phyloP scores from a whole-genome alignment of 352 stramenopile genomes.

The Phytophthora nicotianae region DNA sequence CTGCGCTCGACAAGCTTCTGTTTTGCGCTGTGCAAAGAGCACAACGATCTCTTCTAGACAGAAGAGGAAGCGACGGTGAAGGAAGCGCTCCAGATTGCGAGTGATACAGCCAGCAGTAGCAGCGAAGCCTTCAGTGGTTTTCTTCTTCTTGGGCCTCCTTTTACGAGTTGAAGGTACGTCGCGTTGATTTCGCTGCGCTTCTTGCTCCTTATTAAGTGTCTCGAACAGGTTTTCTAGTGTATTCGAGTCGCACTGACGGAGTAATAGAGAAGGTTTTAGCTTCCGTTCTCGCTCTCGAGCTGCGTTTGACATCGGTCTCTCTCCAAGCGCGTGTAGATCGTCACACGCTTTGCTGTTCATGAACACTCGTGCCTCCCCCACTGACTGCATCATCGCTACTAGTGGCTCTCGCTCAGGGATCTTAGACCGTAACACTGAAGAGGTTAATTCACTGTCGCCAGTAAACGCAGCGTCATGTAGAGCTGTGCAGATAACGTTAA shows the following conservation, averaged over 20 bases:
- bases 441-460: conserved; percentile 10
- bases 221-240: conserved; percentile 60
- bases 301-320: conserved; percentile 43
- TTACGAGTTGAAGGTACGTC: conserved; percentile 23
- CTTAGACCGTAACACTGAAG: conserved; percentile 3
- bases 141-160: conserved; percentile 41
- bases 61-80: conserved; percentile 79
- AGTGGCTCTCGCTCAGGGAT: conserved; percentile 61
- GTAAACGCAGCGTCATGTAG: conserved; percentile 30
- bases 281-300: conserved; percentile 18
- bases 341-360: conserved; percentile 73
- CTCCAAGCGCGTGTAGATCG: conserved; percentile 50
- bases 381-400: conserved; percentile 39
- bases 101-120: conserved; percentile 30
- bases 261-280: conserved; percentile 34
- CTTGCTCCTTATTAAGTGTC: conserved; percentile 44
- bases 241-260: conserved; percentile 66
- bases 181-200: conserved; percentile 17
- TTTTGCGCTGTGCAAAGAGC: conserved; percentile 76
- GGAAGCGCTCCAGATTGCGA: conserved; percentile 60
- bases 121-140: conserved; percentile 15
- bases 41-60: conserved; percentile 79
- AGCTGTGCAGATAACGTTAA: conserved; percentile 43
- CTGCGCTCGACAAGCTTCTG: conserved; percentile 53
- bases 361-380: conserved; percentile 55